Evolutionary conservation across 768 basidiomycete species (phyloP).

Genomic region (Boletus huronensis): DNA sequence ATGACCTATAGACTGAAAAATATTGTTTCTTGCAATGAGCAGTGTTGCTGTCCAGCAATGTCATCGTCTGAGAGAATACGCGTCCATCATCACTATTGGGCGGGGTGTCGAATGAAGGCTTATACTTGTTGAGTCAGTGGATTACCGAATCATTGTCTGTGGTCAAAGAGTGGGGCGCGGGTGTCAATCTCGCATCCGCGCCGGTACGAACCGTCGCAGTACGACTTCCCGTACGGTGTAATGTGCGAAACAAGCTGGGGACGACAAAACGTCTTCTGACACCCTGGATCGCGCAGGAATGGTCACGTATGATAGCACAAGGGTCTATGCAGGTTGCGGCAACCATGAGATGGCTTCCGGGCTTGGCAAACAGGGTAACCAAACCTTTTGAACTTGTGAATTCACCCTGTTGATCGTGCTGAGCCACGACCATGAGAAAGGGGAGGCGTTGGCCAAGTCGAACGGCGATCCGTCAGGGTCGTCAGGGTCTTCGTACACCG

Average conservation of each 20-base stretch:
- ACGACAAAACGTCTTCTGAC: slow-evolving; percentile 47
- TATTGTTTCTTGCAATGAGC: slow-evolving; percentile 1
- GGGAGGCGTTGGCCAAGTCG: slow-evolving; percentile 59
- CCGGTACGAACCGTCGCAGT: slow-evolving; percentile 82
- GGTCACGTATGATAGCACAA: slow-evolving; percentile 87
- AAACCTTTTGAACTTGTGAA: slow-evolving; percentile 93
- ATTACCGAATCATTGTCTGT: background rate
- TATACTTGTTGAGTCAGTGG: background rate
- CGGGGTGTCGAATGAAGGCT: background rate
- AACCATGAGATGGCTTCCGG: slow-evolving; percentile 1
- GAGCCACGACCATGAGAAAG: slow-evolving; percentile 92
- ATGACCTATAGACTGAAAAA: slow-evolving; percentile 8
- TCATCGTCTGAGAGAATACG: background rate
- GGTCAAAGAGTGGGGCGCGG: background rate
- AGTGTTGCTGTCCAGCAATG: background rate
- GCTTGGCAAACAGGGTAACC: slow-evolving; percentile 32
- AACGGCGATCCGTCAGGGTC: slow-evolving; percentile 68
- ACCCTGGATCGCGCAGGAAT: slow-evolving; percentile 74
- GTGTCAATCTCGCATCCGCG: slow-evolving; percentile 80
- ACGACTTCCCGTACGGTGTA: slow-evolving; percentile 85
- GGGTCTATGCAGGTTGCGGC: slow-evolving; percentile 52
- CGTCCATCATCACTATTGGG: background rate
- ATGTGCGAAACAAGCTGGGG: slow-evolving; percentile 71
- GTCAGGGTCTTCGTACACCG: slow-evolving; percentile 79
- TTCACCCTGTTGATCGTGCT: slow-evolving; percentile 97